These are phyloP conservation scores for Dicorynia guianensis DNA, from an alignment of 306 rosid species.

Conservation along the genomic window DNA sequence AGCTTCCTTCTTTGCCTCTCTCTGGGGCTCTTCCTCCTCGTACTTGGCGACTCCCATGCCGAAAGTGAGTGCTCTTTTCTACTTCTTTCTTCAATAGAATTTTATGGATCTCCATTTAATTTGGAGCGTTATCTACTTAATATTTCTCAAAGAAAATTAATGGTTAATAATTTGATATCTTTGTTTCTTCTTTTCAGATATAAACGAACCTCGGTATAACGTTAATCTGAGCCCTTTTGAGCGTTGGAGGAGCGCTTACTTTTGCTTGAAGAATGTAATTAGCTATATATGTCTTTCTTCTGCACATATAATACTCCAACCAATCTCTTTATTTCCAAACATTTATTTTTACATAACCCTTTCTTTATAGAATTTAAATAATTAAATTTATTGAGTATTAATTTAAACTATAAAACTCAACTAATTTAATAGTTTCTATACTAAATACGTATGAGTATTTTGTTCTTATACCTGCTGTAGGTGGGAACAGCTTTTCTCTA, in stretches of 20 bases:
- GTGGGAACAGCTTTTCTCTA: too few species aligned
- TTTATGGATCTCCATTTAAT: neutral
- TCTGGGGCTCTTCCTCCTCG: constrained; percentile 52
- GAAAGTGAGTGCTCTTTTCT: constrained; percentile 41
- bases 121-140: neutral
- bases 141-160: neutral
- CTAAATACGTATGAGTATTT: too few species aligned
- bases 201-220: constrained; percentile 41
- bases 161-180: neutral
- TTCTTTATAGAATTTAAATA: too few species aligned
- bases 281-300: neutral
- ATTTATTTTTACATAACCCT: too few species aligned
- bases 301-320: neutral
- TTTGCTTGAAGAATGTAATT: constrained; percentile 51
- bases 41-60: constrained; percentile 48
- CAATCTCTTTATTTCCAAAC: too few species aligned
- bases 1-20: constrained; percentile 44
- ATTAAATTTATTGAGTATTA: too few species aligned
- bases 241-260: constrained; percentile 62
- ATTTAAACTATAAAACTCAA: too few species aligned
- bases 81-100: neutral
- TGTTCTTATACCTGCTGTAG: too few species aligned
- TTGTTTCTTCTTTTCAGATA: constrained; percentile 41
- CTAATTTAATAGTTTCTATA: too few species aligned
- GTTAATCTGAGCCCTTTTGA: constrained; percentile 50